A percentile compares a stretch with the other conserved stretches of the same genome.
phyloP scores from a whole-genome alignment of 495 filamentous ascomycete genomes.

The Xylaria castorea region DNA sequence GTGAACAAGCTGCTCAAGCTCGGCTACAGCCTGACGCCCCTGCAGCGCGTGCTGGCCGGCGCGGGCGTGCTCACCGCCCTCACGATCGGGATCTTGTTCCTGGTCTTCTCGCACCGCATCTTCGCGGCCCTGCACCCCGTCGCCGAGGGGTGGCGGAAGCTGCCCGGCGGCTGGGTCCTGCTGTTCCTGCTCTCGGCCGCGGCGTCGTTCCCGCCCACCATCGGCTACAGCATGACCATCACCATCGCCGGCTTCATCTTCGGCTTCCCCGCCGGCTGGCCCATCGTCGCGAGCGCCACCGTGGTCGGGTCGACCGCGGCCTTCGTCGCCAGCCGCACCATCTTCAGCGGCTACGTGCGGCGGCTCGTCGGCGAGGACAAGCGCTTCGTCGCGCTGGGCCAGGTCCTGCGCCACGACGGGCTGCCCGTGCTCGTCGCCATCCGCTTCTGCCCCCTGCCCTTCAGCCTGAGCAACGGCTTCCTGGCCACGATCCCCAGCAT shows the following conservation, averaged over 20 bases:
- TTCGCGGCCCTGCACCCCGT: slow-evolving; percentile 74
- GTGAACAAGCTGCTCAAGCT: slow-evolving; percentile 37
- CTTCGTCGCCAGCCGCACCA: slow-evolving; percentile 78
- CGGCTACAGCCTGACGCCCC: slow-evolving; percentile 56
- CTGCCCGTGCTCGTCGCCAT: slow-evolving; percentile 92
- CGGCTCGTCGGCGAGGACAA: slow-evolving; percentile 81
- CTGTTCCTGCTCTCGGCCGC: slow-evolving; percentile 79
- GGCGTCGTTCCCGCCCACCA: slow-evolving; percentile 85
- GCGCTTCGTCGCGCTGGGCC: slow-evolving; percentile 67
- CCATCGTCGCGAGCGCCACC: slow-evolving; percentile 79
- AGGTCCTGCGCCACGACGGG: slow-evolving; percentile 78
- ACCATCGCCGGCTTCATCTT: slow-evolving; percentile 93
- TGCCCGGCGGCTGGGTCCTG: slow-evolving; percentile 75
- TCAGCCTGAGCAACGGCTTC: slow-evolving; percentile 91
- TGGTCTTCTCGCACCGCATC: slow-evolving; percentile 78
- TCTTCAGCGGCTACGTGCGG: slow-evolving; percentile 79
- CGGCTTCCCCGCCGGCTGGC: slow-evolving; percentile 90
- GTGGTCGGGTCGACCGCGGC: slow-evolving; percentile 76
- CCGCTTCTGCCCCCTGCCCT: slow-evolving; percentile 90
- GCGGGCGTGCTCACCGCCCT: slow-evolving; percentile 55
- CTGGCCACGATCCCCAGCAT: slow-evolving; percentile 93
- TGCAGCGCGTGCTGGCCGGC: slow-evolving; percentile 66
- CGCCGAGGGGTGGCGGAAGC: slow-evolving; percentile 74
- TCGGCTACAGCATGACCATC: slow-evolving; percentile 88
- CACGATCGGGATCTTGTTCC: slow-evolving; percentile 66